A percentile compares a stretch with the other conserved stretches of the same genome.
phyloP scores from a whole-genome alignment of 768 basidiomycete species.

The Trametes cubensis region DNA sequence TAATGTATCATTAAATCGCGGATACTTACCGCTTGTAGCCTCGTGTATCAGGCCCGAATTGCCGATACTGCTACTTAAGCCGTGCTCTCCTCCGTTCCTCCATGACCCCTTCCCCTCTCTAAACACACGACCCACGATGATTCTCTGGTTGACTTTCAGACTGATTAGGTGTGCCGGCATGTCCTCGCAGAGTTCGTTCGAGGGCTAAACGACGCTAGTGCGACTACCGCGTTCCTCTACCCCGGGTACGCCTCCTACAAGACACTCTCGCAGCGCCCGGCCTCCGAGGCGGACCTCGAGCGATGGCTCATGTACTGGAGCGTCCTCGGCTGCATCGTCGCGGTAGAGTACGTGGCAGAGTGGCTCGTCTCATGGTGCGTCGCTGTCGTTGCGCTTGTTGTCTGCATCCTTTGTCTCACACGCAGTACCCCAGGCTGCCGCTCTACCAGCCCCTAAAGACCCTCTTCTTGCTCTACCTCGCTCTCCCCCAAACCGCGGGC shows the following conservation, averaged over 20 bases:
- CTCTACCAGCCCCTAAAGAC: conserved; percentile 86
- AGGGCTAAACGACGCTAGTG: conserved; percentile 43
- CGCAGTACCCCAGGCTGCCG: conserved; percentile 65
- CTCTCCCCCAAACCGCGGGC: conserved; percentile 87
- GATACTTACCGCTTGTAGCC: not conserved
- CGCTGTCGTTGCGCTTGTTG: not conserved
- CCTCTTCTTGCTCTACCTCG: conserved; percentile 85
- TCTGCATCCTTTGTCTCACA: conserved; percentile 14
- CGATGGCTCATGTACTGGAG: conserved; percentile 98
- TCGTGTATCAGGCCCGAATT: not conserved
- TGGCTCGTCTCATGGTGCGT: conserved; percentile 87
- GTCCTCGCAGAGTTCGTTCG: not conserved
- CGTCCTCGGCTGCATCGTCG: conserved; percentile 81
- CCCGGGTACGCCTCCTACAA: conserved; percentile 98
- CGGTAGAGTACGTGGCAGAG: conserved; percentile 80
- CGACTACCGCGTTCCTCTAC: conserved; percentile 81
- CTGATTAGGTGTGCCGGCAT: conserved; percentile 40
- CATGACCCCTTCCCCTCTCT: not conserved
- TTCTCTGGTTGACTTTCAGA: conserved; percentile 46
- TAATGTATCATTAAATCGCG: not conserved
- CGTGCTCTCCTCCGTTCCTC: conserved; percentile 12
- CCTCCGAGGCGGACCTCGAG: conserved; percentile 82
- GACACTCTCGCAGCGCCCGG: conserved; percentile 83
- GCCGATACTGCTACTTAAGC: conserved; percentile 10
- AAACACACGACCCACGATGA: conserved; percentile 34